These are phyloP conservation scores for Exserohilum rostratum DNA, from an alignment of 2,329 filamentous ascomycete genomes.

Conservation along the genomic window DNA sequence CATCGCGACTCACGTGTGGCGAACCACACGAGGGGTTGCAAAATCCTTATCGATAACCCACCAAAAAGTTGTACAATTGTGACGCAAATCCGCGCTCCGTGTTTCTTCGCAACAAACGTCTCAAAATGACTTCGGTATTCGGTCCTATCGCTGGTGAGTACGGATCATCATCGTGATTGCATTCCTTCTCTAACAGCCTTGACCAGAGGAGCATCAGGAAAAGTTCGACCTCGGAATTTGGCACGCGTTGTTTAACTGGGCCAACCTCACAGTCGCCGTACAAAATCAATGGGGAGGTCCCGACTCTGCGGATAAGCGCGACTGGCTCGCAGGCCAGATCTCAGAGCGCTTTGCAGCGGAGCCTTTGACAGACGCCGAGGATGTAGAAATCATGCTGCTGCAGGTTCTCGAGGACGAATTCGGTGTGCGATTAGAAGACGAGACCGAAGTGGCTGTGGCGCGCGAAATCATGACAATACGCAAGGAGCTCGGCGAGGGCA, in stretches of 20 bases:
- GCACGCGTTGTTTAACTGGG: slow-evolving; percentile 85
- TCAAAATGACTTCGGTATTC: slow-evolving; percentile 12
- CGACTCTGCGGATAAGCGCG: slow-evolving; percentile 82
- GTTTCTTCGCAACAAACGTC: slow-evolving; percentile 2
- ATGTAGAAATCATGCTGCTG: slow-evolving; percentile 82
- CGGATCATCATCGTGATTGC: not conserved
- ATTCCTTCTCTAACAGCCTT: slow-evolving; percentile 6
- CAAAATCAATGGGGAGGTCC: slow-evolving; percentile 87
- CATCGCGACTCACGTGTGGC: slow-evolving; percentile 4
- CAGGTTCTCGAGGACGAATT: slow-evolving; percentile 97
- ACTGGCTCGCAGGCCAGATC: slow-evolving; percentile 92
- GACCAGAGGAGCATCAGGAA: slow-evolving; percentile 33
- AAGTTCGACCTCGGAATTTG: slow-evolving; percentile 83
- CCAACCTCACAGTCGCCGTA: slow-evolving; percentile 83
- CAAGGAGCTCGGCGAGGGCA: slow-evolving; percentile 67
- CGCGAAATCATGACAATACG: slow-evolving; percentile 72
- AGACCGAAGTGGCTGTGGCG: slow-evolving; percentile 77
- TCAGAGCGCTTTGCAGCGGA: slow-evolving; percentile 72
- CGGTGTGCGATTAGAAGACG: slow-evolving; percentile 89
- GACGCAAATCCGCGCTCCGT: slow-evolving; percentile 10
- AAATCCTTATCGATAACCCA: slow-evolving; percentile 9
- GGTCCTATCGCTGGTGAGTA: slow-evolving; percentile 9
- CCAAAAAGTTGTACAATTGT: slow-evolving; percentile 8
- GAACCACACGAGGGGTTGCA: slow-evolving; percentile 1
- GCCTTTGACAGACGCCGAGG: slow-evolving; percentile 72